A percentile compares a stretch with the other conserved stretches of the same genome.
phyloP scores from a whole-genome alignment of 805 yeast species.

The Zygoascus flipseniorum region DNA sequence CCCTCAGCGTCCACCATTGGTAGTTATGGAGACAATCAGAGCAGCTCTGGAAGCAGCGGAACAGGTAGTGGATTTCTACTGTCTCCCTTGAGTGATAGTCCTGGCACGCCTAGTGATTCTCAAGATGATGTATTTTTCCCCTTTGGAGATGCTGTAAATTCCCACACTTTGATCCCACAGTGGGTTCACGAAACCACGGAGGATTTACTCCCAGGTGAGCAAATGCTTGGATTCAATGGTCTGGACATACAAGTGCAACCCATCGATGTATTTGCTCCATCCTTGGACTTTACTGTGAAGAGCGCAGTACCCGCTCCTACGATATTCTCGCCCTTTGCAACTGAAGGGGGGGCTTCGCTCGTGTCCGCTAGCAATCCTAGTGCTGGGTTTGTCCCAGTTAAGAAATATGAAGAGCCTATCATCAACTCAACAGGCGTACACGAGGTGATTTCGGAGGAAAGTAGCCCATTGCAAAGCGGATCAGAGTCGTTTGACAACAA shows the following conservation, averaged over 20 bases:
- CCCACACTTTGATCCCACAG: not conserved
- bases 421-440: not conserved
- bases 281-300: not conserved
- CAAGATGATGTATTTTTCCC: not conserved
- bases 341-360: not conserved
- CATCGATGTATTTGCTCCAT: not conserved
- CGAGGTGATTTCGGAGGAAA: not conserved
- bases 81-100: not conserved
- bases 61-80: not conserved
- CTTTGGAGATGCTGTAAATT: not conserved
- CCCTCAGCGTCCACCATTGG: not conserved
- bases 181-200: not conserved
- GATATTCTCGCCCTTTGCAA: not conserved
- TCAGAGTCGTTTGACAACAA: not conserved
- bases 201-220: not conserved
- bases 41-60: not conserved
- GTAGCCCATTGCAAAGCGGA: not conserved
- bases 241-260: not conserved
- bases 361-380: not conserved
- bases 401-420: not conserved
- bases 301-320: not conserved
- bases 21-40: not conserved
- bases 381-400: not conserved
- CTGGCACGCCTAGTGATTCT: not conserved
- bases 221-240: not conserved